These are phyloP conservation scores for Closterium sp. DNA, from an alignment of 139 green algal genomes.

Conservation along the genomic window DNA sequence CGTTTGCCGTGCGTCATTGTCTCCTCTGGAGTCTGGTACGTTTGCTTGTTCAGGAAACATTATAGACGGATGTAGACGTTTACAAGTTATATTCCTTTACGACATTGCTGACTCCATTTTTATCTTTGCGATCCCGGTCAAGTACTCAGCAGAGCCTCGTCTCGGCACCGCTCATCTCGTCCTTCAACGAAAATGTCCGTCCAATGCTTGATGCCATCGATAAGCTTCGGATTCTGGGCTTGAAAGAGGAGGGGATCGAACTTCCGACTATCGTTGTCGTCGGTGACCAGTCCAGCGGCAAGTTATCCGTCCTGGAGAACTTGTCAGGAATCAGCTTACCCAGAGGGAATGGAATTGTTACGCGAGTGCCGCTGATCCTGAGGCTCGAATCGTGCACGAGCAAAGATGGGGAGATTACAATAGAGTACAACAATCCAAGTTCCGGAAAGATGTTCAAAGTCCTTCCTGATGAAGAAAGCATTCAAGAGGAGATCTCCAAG, in stretches of 20 bases:
- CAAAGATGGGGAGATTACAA: slow-evolving; percentile 9
- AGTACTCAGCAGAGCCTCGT: no score
- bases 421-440: neutral
- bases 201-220: slow-evolving; percentile 40
- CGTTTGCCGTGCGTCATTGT: neutral
- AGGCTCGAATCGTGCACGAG: neutral
- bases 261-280: slow-evolving; percentile 35
- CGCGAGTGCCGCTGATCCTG: slow-evolving; percentile 34
- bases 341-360: slow-evolving; percentile 43
- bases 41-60: neutral
- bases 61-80: no score
- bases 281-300: slow-evolving; percentile 37
- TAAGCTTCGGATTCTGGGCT: slow-evolving; percentile 6
- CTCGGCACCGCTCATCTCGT: neutral
- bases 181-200: slow-evolving; percentile 24
- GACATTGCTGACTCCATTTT: no score
- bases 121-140: no score
- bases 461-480: slow-evolving; percentile 1
- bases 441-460: slow-evolving; percentile 3
- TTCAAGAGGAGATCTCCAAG: slow-evolving; percentile 10
- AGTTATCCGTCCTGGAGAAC: slow-evolving; percentile 23
- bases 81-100: no score
- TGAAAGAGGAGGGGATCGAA: slow-evolving; percentile 20
- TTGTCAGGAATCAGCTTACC: slow-evolving; percentile 31
- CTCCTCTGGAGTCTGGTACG: neutral